Percentiles rank a stretch among this genome's conserved stretches.
phyloP scores from a whole-genome alignment of 176 grass and related monocot genomes.

The Areca catechu region DNA sequence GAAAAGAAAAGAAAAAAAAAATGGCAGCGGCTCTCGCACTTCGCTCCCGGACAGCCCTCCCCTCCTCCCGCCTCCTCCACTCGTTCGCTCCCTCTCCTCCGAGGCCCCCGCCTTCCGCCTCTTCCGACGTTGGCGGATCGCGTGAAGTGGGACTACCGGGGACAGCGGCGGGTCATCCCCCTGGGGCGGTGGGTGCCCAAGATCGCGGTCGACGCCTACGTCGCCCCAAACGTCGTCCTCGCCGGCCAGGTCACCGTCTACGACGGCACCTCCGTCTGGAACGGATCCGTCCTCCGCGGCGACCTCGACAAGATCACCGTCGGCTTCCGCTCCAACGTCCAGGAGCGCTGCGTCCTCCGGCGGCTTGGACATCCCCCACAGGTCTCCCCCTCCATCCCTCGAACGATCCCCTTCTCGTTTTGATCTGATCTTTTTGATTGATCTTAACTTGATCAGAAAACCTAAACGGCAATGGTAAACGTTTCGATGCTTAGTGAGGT shows the following conservation, averaged over 20 bases:
- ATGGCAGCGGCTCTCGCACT: constrained; percentile 48
- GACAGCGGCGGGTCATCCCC: constrained; percentile 65
- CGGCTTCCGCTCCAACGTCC: constrained; percentile 86
- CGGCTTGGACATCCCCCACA: constrained; percentile 73
- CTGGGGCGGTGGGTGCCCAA: constrained; percentile 86
- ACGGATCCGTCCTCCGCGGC: constrained; percentile 75
- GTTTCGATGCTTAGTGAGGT: neutral
- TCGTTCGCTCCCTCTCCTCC: constrained; percentile 31
- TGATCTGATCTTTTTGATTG: neutral
- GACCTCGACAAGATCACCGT: constrained; percentile 98
- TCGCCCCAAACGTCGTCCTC: constrained; percentile 78
- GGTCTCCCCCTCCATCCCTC: constrained; percentile 19
- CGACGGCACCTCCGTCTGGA: constrained; percentile 90
- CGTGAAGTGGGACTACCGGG: constrained; percentile 86
- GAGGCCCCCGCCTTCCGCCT: constrained; percentile 11
- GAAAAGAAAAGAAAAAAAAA: constrained; percentile 5
- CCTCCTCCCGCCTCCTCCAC: constrained; percentile 14
- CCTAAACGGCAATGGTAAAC: neutral
- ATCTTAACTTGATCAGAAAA: constrained; percentile 8
- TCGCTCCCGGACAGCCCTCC: constrained; percentile 41
- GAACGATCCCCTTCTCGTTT: neutral
- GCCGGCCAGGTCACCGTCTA: constrained; percentile 82
- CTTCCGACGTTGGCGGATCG: constrained; percentile 35
- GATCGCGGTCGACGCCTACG: constrained; percentile 83
- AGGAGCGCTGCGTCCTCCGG: constrained; percentile 96